Evolutionary conservation across 106 monocot genomes (phyloP).

Genomic region (Phalaenopsis aphrodite): DNA sequence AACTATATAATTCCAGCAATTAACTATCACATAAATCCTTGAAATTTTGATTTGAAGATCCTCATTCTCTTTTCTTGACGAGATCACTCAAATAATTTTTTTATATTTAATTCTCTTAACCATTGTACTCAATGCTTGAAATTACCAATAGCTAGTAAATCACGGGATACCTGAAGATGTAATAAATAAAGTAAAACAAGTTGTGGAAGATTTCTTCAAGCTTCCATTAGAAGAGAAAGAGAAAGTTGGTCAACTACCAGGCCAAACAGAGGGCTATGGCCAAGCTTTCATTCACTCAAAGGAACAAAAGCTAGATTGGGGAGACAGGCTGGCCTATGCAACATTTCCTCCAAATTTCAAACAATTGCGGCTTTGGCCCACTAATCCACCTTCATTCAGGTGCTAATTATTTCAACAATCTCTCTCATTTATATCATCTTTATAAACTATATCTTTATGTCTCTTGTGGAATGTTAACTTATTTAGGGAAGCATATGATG

Average conservation of each 20-base stretch:
- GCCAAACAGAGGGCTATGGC: constrained; percentile 35
- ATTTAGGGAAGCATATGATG: constrained; percentile 20
- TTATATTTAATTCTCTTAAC: too few relatives aligned
- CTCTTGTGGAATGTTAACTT: too few relatives aligned
- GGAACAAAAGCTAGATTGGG: constrained; percentile 44
- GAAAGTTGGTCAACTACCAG: constrained; percentile 2
- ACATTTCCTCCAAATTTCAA: constrained; percentile 17
- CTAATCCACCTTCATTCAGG: constrained; percentile 24
- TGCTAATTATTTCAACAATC: too few relatives aligned
- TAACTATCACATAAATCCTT: too few relatives aligned
- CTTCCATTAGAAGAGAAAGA: constrained; percentile 33
- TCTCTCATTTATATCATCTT: too few relatives aligned
- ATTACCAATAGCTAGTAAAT: constrained; percentile 25
- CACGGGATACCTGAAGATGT: constrained; percentile 27
- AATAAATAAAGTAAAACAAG: constrained; percentile 16
- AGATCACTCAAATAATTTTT: too few relatives aligned
- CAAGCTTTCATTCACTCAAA: constrained; percentile 34
- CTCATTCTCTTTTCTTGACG: too few relatives aligned
- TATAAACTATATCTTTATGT: too few relatives aligned
- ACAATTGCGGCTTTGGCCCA: constrained; percentile 30
- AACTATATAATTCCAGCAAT: too few relatives aligned
- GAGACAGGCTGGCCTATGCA: constrained; percentile 19
- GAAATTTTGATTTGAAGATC: too few relatives aligned
- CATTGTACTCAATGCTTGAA: too few relatives aligned
- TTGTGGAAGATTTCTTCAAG: constrained; percentile 26